Percentiles rank a stretch among this genome's conserved stretches.
Evolutionary conservation across 1,284 basidiomycete species (phyloP).

Genomic region (Ganoderma multipileum): DNA sequence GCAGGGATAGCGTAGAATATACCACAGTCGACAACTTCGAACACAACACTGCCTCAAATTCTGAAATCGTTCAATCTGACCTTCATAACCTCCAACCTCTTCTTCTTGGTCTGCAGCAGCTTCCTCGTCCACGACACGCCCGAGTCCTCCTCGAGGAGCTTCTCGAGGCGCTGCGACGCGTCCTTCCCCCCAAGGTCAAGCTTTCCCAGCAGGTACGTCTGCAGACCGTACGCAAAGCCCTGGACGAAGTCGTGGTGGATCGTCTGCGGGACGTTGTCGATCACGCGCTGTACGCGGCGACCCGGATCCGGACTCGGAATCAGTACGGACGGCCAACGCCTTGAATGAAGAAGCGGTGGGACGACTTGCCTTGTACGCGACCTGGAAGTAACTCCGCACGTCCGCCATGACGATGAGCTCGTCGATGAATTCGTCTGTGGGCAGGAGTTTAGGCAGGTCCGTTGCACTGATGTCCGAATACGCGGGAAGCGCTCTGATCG

Average conservation of each 20-base stretch:
- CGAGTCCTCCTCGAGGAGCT: slow-evolving; percentile 54
- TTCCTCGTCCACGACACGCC: slow-evolving; percentile 38
- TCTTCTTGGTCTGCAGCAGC: slow-evolving; percentile 38
- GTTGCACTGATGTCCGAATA: background rate
- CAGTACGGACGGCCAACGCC: background rate
- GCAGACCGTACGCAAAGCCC: slow-evolving; percentile 45
- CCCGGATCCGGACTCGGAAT: background rate
- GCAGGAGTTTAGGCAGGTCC: slow-evolving; percentile 21
- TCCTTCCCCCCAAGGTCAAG: slow-evolving; percentile 36
- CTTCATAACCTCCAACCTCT: slow-evolving; percentile 46
- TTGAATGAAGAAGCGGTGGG: background rate
- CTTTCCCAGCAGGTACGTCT: slow-evolving; percentile 46
- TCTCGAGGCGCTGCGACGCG: slow-evolving; percentile 39
- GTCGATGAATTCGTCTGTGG: slow-evolving; percentile 26
- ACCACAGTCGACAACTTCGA: no score
- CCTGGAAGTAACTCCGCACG: slow-evolving; percentile 38
- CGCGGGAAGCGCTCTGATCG: slow-evolving; percentile 20
- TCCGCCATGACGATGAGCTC: slow-evolving; percentile 38
- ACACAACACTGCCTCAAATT: slow-evolving; percentile 13
- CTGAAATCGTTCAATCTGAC: slow-evolving; percentile 37
- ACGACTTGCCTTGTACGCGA: slow-evolving; percentile 36
- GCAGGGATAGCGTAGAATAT: no score
- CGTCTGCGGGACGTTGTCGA: slow-evolving; percentile 57
- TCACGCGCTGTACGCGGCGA: slow-evolving; percentile 50
- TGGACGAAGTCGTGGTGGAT: slow-evolving; percentile 59